Conservation (phyloP, 805 yeast genomes). For the Metschnikowia gruessii region DNA sequence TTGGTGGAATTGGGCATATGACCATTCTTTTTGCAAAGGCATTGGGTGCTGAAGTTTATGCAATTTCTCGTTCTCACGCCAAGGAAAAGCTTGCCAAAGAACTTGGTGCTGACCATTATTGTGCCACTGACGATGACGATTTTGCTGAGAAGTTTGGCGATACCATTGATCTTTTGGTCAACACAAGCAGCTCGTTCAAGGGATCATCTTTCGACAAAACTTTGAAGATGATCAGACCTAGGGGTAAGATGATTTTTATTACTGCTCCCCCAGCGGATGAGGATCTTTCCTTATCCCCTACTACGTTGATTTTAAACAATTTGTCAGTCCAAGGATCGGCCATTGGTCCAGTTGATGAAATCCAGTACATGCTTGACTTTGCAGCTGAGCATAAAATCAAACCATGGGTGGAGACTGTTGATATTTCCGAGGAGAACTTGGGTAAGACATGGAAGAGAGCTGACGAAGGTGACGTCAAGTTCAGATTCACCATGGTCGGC, state of each 20-base stretch:
- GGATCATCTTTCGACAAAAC: constrained; percentile 19
- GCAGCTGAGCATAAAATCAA: constrained; percentile 19
- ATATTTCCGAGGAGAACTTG: constrained; percentile 18
- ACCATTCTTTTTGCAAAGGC: constrained; percentile 60
- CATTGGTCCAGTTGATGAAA: constrained; percentile 18
- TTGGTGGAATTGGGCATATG: constrained; percentile 69
- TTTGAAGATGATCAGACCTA: constrained; percentile 15
- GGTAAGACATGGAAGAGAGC: constrained; percentile 17
- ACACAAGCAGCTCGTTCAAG: constrained; percentile 19
- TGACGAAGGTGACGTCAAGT: constrained; percentile 18
- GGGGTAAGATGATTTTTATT: constrained; percentile 19
- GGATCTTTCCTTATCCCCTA: constrained; percentile 11
- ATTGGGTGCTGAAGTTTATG: constrained; percentile 59
- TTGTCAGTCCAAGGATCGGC: constrained; percentile 17
- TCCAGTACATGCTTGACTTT: constrained; percentile 20
- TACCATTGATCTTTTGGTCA: constrained; percentile 16
- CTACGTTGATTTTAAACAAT: constrained; percentile 13
- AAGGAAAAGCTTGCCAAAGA: constrained; percentile 52
- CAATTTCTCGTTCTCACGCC: constrained; percentile 49
- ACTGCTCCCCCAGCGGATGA: constrained; percentile 18
- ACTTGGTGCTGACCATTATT: constrained; percentile 51
- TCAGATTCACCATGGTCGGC: constrained; percentile 20
- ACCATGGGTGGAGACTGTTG: constrained; percentile 21
- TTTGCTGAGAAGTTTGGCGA: constrained; percentile 17
- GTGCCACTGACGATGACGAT: constrained; percentile 22